A percentile compares a stretch with the other conserved stretches of the same genome.
These are phyloP conservation scores for Phytophthora niederhauseri DNA, from an alignment of 352 stramenopile genomes.

Conservation along the genomic window DNA sequence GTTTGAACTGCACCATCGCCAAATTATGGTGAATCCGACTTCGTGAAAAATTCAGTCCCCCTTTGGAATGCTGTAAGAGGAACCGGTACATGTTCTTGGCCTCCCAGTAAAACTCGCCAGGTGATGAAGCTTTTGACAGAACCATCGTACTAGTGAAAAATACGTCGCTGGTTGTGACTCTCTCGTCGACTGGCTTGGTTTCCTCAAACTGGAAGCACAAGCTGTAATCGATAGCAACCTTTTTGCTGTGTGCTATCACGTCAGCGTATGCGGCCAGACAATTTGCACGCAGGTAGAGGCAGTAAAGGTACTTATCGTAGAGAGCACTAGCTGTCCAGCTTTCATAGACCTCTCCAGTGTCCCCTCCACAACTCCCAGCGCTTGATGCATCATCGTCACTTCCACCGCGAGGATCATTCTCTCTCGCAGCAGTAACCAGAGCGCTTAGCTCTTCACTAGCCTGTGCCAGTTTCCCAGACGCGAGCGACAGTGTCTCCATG, in stretches of 20 bases:
- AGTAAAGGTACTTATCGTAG: constrained; percentile 56
- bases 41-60: constrained; percentile 24
- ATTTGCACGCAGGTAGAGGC: constrained; percentile 51
- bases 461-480: constrained; percentile 56
- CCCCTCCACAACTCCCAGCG: constrained; percentile 12
- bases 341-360: constrained; percentile 17
- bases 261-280: constrained; percentile 64
- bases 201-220: constrained; percentile 57
- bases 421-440: constrained; percentile 14
- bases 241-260: constrained; percentile 50
- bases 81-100: constrained; percentile 59
- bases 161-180: constrained; percentile 5
- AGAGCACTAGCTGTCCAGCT: constrained; percentile 15
- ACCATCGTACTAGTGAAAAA: constrained; percentile 28
- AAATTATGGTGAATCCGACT: constrained; percentile 40
- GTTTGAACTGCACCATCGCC: constrained; percentile 58
- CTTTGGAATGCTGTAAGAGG: constrained; percentile 30
- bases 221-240: constrained; percentile 50
- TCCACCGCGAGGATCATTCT: constrained; percentile 13
- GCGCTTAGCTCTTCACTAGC: constrained; percentile 41
- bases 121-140: constrained; percentile 48
- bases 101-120: constrained; percentile 64
- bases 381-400: constrained; percentile 26
- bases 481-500: constrained; percentile 66
- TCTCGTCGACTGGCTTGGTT: constrained; percentile 31